Evolutionary conservation across 495 filamentous ascomycete genomes (phyloP).

Genomic region (Aspergillus conjunctus): DNA sequence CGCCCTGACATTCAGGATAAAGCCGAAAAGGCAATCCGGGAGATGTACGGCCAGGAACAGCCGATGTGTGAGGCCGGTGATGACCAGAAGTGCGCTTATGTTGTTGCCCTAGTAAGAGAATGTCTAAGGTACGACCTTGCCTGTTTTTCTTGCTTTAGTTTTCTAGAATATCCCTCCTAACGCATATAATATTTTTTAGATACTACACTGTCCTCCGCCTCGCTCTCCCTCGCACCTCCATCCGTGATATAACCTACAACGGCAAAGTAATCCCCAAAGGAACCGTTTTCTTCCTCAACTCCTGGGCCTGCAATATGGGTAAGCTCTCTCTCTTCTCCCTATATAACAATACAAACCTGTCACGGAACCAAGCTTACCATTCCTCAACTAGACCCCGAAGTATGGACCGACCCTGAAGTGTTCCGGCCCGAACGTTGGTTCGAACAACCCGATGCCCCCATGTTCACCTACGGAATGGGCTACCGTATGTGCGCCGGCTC

Average conservation of each 20-base stretch:
- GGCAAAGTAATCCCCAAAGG: conserved; percentile 58
- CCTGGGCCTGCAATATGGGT: conserved; percentile 68
- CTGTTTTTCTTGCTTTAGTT: not conserved
- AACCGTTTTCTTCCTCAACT: conserved; percentile 65
- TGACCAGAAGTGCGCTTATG: conserved; percentile 63
- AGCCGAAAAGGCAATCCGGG: conserved; percentile 55
- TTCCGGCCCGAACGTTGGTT: conserved; percentile 66
- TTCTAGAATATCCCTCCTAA: not conserved
- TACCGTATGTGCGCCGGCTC: conserved; percentile 69
- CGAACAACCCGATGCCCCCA: conserved; percentile 61
- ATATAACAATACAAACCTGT: too few species aligned
- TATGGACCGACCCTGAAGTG: conserved; percentile 59
- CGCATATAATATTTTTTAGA: conserved; percentile 28
- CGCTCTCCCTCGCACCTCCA: conserved; percentile 60
- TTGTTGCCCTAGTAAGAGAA: conserved; percentile 60
- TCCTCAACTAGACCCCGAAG: conserved; percentile 47
- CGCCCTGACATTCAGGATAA: conserved; percentile 62
- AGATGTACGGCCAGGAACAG: conserved; percentile 54
- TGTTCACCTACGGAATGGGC: conserved; percentile 64
- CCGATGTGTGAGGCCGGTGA: conserved; percentile 59
- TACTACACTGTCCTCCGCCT: conserved; percentile 63
- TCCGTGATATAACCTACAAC: conserved; percentile 61
- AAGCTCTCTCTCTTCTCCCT: conserved; percentile 17
- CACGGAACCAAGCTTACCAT: not conserved
- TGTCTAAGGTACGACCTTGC: conserved; percentile 50